Evolutionary conservation across 169 alveolate species (phyloP).

Genomic region (Plasmodium relictum): DNA sequence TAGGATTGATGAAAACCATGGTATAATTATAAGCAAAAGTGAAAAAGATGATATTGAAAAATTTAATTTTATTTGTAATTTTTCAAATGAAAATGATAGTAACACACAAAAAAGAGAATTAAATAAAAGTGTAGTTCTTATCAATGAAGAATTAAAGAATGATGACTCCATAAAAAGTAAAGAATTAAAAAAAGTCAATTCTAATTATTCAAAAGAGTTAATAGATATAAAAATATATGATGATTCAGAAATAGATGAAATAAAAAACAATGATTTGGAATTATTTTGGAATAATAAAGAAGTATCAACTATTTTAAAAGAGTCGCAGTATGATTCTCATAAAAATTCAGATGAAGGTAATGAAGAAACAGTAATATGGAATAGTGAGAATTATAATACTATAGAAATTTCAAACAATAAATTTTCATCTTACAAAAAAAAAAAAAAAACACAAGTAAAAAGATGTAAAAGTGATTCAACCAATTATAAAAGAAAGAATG

Average conservation of each 20-base stretch:
- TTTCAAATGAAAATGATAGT: too few relatives aligned
- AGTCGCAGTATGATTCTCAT: not conserved
- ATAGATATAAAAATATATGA: slow-evolving; percentile 64
- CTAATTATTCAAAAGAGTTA: slow-evolving; percentile 34
- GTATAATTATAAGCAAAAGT: not conserved
- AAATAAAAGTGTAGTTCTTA: too few relatives aligned
- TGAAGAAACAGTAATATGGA: not conserved
- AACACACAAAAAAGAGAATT: too few relatives aligned
- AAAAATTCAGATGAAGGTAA: slow-evolving; percentile 20
- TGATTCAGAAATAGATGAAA: slow-evolving; percentile 71
- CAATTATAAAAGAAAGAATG: not conserved
- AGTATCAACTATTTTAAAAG: slow-evolving; percentile 41
- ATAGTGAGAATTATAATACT: slow-evolving; percentile 2
- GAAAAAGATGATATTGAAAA: too few relatives aligned
- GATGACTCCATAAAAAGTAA: not conserved
- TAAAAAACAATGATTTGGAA: slow-evolving; percentile 39
- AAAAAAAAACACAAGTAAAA: slow-evolving; percentile 18
- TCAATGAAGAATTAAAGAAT: too few relatives aligned
- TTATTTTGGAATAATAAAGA: slow-evolving; percentile 59
- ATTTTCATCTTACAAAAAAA: not conserved
- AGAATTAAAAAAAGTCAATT: not conserved
- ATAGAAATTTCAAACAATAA: not conserved
- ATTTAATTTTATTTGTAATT: too few relatives aligned
- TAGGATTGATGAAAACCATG: slow-evolving; percentile 1
- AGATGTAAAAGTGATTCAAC: slow-evolving; percentile 17